Evolutionary conservation across 257 asterid species (phyloP).

Genomic region (Petrea volubilis): DNA sequence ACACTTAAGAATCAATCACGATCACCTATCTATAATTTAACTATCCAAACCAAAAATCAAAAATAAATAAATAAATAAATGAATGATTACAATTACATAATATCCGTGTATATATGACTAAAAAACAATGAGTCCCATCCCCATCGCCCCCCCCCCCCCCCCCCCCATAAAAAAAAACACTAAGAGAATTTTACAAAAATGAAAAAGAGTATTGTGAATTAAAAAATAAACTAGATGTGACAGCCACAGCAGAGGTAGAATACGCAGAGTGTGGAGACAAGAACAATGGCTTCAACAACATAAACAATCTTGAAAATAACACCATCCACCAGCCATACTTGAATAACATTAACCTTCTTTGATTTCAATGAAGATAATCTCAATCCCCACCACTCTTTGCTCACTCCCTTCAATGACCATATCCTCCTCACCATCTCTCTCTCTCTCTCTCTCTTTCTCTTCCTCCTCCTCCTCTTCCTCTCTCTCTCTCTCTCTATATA

Average conservation of each 20-base stretch:
- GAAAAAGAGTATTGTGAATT: neutral
- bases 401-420: slow-evolving; percentile 33
- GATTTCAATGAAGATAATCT: slow-evolving; percentile 29
- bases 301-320: slow-evolving; percentile 50
- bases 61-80: too few species aligned
- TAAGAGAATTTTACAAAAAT: neutral
- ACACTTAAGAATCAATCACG: too few species aligned
- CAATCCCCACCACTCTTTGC: slow-evolving; percentile 35
- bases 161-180: too few species aligned
- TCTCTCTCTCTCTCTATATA: neutral
- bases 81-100: too few species aligned
- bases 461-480: neutral
- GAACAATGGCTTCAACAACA: slow-evolving; percentile 46
- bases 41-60: too few species aligned
- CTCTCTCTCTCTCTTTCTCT: neutral
- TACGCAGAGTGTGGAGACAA: slow-evolving; percentile 49
- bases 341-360: slow-evolving; percentile 31
- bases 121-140: too few species aligned
- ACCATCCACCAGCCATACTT: slow-evolving; percentile 37
- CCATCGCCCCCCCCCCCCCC: too few species aligned
- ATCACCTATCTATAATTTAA: too few species aligned
- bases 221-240: slow-evolving; percentile 23
- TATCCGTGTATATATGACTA: too few species aligned
- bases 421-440: slow-evolving; percentile 24
- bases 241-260: slow-evolving; percentile 53